Conservation (phyloP, 169 alveolate genomes). For the Eimeria brunetti region DNA sequence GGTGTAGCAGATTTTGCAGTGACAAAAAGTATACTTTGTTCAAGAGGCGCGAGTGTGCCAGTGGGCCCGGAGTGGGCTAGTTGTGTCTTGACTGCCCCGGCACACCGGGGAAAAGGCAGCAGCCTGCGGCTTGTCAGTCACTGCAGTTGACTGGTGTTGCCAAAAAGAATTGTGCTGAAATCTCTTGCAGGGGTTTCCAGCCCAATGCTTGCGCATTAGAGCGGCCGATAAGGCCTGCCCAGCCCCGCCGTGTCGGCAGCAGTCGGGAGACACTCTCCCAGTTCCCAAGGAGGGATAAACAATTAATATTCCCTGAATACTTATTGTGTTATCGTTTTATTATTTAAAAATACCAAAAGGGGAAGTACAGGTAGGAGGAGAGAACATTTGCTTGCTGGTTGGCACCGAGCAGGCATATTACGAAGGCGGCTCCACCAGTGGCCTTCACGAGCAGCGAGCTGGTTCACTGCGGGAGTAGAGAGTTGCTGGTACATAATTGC, state of each 20-base stretch:
- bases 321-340: background rate
- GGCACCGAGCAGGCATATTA: background rate
- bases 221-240: slow-evolving; percentile 27
- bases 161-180: background rate
- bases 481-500: background rate
- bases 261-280: background rate
- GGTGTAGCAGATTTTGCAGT: background rate
- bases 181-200: background rate
- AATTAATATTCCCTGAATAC: too few relatives aligned
- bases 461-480: background rate
- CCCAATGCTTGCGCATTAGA: background rate
- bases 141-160: background rate
- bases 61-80: background rate
- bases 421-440: background rate
- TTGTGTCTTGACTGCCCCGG: background rate
- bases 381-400: background rate
- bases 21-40: background rate
- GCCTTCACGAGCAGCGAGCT: background rate
- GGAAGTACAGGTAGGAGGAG: background rate
- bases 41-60: background rate
- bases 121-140: slow-evolving; percentile 13
- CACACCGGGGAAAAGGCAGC: background rate
- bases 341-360: background rate
- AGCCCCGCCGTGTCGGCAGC: slow-evolving; percentile 35
- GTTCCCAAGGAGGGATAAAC: background rate